Evolutionary conservation across 2,329 filamentous ascomycete species (phyloP).

Genomic region (Exophiala dermatitidis): DNA sequence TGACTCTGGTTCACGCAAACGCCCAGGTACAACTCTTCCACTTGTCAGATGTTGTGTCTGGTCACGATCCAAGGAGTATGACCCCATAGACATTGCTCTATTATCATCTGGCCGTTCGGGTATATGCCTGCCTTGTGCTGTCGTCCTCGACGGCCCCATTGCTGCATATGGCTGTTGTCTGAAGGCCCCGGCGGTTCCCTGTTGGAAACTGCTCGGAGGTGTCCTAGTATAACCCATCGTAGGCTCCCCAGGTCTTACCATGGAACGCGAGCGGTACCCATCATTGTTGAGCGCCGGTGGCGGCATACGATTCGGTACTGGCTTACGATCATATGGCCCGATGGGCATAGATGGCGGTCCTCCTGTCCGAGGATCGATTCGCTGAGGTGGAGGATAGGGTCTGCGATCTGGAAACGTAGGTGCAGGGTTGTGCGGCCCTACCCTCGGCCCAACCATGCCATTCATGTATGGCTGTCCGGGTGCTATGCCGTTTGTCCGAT

Average conservation of each 20-base stretch:
- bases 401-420: constrained; percentile 57
- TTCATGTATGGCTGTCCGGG: constrained; percentile 30
- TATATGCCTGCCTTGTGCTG: constrained; percentile 82
- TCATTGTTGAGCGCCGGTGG: constrained; percentile 74
- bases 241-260: constrained; percentile 70
- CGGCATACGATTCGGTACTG: constrained; percentile 50
- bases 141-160: constrained; percentile 59
- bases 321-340: constrained; percentile 53
- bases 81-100: constrained; percentile 92
- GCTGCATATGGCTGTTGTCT: constrained; percentile 67
- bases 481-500: constrained; percentile 37
- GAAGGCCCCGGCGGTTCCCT: constrained; percentile 66
- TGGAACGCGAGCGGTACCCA: constrained; percentile 83
- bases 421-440: constrained; percentile 48
- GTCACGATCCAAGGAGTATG: constrained; percentile 64
- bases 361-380: constrained; percentile 56
- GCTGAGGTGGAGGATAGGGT: constrained; percentile 65
- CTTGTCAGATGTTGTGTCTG: constrained; percentile 77
- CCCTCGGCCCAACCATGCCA: constrained; percentile 16
- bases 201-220: constrained; percentile 55
- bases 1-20: constrained; percentile 53
- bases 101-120: constrained; percentile 91
- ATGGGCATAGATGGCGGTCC: constrained; percentile 31
- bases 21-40: constrained; percentile 79
- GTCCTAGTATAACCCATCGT: constrained; percentile 52